A percentile compares a stretch with the other conserved stretches of the same genome.
Evolutionary conservation across 257 asterid genomes (phyloP).

Genomic region (Solanum tarijense): DNA sequence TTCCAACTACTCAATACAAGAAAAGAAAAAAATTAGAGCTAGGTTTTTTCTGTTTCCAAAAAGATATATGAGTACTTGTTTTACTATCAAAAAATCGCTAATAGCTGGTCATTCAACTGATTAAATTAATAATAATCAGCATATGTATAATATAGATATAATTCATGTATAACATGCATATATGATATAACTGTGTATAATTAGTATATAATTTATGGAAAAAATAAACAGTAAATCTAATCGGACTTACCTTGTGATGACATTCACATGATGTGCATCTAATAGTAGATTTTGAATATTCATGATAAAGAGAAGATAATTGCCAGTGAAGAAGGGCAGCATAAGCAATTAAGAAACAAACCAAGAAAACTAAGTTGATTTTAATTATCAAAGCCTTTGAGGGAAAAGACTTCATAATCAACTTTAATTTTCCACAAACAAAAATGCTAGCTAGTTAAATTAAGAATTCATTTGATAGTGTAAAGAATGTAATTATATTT

Average conservation of each 20-base stretch:
- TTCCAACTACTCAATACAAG: conserved; percentile 19
- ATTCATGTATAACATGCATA: background rate
- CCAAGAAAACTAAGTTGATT: conserved; percentile 54
- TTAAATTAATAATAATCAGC: background rate
- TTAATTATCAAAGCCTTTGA: conserved; percentile 48
- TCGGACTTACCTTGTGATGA: conserved; percentile 58
- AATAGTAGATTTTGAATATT: conserved; percentile 25
- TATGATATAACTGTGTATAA: too few relatives aligned
- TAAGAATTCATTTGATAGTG: background rate
- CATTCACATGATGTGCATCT: conserved; percentile 54
- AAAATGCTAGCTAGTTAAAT: background rate
- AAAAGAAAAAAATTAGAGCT: background rate
- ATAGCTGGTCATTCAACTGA: background rate
- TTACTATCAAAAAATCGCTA: background rate
- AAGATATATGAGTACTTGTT: background rate
- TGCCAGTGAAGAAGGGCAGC: conserved; percentile 53
- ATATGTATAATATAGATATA: background rate
- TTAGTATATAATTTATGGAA: background rate
- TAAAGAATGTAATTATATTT: background rate
- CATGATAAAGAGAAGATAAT: conserved; percentile 35
- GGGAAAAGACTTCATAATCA: conserved; percentile 42
- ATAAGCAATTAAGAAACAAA: conserved; percentile 46
- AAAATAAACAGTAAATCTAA: background rate
- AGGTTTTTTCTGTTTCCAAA: background rate
- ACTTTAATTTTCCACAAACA: conserved; percentile 8